phyloP scores from a whole-genome alignment of 352 stramenopile species.

The Pythium insidiosum region DNA sequence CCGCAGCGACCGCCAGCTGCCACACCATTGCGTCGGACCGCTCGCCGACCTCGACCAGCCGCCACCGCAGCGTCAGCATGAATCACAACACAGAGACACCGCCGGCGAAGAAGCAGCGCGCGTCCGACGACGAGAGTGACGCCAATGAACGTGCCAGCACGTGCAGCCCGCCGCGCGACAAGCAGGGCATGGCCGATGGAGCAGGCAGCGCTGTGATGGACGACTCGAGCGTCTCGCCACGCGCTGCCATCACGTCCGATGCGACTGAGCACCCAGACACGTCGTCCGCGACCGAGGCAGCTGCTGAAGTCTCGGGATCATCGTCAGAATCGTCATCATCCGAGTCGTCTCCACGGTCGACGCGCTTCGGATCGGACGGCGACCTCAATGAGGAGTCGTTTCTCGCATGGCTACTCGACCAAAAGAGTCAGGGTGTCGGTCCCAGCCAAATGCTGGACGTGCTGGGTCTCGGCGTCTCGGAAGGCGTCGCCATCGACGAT shows the following conservation, averaged over 20 bases:
- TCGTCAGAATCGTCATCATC: slow-evolving; percentile 15
- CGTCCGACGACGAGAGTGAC: slow-evolving; percentile 71
- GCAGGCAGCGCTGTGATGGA: slow-evolving; percentile 2
- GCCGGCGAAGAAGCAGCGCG: slow-evolving; percentile 71
- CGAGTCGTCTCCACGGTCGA: background rate
- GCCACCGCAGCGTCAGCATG: slow-evolving; percentile 68
- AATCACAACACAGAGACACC: slow-evolving; percentile 36
- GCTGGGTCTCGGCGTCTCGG: slow-evolving; percentile 69
- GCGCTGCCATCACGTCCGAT: background rate
- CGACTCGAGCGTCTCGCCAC: background rate
- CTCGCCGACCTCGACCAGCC: slow-evolving; percentile 11
- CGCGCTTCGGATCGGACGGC: slow-evolving; percentile 1
- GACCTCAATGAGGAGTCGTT: slow-evolving; percentile 74
- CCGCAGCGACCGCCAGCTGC: too few relatives aligned
- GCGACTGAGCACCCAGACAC: background rate
- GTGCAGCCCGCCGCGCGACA: slow-evolving; percentile 8
- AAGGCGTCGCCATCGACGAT: slow-evolving; percentile 66
- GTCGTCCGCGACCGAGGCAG: background rate
- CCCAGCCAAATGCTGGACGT: slow-evolving; percentile 71
- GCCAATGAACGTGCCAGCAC: background rate
- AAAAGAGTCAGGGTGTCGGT: slow-evolving; percentile 56
- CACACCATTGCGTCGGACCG: too few relatives aligned
- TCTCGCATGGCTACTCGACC: slow-evolving; percentile 66
- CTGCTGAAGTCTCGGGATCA: background rate
- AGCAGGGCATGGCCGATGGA: background rate